These are phyloP conservation scores for Inonotus obliquus DNA, from an alignment of 1,284 basidiomycete genomes.

Conservation along the genomic window DNA sequence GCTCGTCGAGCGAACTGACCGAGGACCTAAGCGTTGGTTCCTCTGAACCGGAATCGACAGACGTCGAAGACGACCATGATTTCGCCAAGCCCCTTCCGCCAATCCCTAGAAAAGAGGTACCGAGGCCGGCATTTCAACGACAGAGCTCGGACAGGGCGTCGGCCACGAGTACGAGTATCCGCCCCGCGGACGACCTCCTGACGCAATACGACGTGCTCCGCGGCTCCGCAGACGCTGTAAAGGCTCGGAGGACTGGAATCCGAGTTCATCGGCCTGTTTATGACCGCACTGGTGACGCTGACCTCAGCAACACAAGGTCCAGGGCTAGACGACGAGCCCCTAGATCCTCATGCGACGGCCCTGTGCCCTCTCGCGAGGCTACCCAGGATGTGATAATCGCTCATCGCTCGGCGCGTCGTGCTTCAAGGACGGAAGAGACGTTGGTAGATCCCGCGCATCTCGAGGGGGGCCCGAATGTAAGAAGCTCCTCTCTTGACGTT, in stretches of 20 bases:
- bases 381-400: background rate
- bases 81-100: background rate
- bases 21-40: background rate
- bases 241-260: constrained; percentile 1
- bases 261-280: background rate
- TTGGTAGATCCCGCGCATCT: background rate
- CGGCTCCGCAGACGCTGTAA: constrained; percentile 5
- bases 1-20: background rate
- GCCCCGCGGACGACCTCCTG: constrained; percentile 4
- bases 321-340: background rate
- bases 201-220: constrained; percentile 5
- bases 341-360: background rate
- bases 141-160: background rate
- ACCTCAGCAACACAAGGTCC: background rate
- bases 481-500: background rate
- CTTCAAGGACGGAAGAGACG: background rate
- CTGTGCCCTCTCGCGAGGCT: background rate
- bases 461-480: background rate
- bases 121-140: background rate
- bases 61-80: background rate
- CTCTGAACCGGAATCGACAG: background rate
- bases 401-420: background rate
- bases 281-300: background rate
- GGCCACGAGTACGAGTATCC: background rate
- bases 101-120: background rate